Evolutionary conservation across 768 basidiomycete species (phyloP).

Genomic region (Russula sp.): DNA sequence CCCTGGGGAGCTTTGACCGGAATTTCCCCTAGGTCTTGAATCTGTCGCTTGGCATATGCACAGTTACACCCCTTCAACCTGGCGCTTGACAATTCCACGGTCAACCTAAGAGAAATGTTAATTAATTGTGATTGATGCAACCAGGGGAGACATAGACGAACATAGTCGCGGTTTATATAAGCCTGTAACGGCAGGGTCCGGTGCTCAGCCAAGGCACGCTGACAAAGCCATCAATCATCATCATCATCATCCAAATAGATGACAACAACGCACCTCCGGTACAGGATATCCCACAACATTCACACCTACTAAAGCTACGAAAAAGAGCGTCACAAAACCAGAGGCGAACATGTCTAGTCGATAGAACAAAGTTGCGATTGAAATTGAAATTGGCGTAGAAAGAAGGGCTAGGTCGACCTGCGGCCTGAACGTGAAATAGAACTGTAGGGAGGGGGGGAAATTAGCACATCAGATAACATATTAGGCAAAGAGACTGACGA

Average conservation of each 20-base stretch:
- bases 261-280: conserved; percentile 32
- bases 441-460: conserved; percentile 26
- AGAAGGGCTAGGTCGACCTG: conserved; percentile 37
- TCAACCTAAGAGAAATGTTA: neutral
- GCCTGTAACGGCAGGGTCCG: conserved; percentile 42
- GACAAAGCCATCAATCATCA: neutral
- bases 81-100: neutral
- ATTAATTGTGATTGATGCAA: neutral
- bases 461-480: neutral
- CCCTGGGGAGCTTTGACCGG: conserved; percentile 41
- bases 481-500: neutral
- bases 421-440: conserved; percentile 35
- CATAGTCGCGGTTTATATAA: conserved; percentile 39
- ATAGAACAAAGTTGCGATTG: conserved; percentile 30
- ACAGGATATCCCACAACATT: conserved; percentile 44
- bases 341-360: conserved; percentile 46
- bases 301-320: conserved; percentile 46
- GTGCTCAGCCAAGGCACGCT: conserved; percentile 30
- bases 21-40: conserved; percentile 33
- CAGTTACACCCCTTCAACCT: neutral
- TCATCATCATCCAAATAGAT: neutral
- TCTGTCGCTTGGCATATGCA: neutral
- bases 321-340: conserved; percentile 40
- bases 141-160: neutral
- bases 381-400: conserved; percentile 29